phyloP scores from a whole-genome alignment of 2,329 filamentous ascomycete species.

The Dryadomyces quercus-mongolicae region DNA sequence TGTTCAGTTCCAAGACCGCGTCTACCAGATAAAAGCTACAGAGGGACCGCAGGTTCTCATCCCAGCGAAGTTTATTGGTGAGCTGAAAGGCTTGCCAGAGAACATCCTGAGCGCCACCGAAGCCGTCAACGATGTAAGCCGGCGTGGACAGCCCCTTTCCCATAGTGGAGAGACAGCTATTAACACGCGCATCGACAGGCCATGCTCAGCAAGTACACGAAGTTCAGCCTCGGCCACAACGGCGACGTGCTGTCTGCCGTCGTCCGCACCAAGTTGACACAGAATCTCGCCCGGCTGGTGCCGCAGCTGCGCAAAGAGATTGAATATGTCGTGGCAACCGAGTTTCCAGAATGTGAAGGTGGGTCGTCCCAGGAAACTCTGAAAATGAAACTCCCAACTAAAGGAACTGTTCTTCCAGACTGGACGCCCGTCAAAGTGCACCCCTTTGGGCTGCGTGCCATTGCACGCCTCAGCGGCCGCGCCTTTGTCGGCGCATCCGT shows the following conservation, averaged over 20 bases:
- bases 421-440: slow-evolving; percentile 44
- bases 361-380: slow-evolving; percentile 2
- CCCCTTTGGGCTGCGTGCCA: slow-evolving; percentile 35
- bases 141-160: neutral
- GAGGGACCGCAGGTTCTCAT: slow-evolving; percentile 36
- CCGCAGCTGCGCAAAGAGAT: slow-evolving; percentile 34
- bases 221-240: slow-evolving; percentile 34
- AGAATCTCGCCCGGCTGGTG: slow-evolving; percentile 32
- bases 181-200: slow-evolving; percentile 21
- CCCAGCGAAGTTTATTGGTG: slow-evolving; percentile 29
- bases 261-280: slow-evolving; percentile 33
- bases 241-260: slow-evolving; percentile 30
- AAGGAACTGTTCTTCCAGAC: slow-evolving; percentile 21
- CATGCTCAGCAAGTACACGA: slow-evolving; percentile 37
- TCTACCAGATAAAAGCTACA: slow-evolving; percentile 38
- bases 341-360: slow-evolving; percentile 35
- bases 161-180: neutral
- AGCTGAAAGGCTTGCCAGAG: slow-evolving; percentile 35
- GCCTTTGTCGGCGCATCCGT: slow-evolving; percentile 39
- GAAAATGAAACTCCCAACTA: no score
- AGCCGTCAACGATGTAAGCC: slow-evolving; percentile 31
- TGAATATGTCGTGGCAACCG: slow-evolving; percentile 30
- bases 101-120: slow-evolving; percentile 34
- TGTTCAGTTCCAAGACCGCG: slow-evolving; percentile 31
- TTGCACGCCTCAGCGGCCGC: slow-evolving; percentile 40